Conservation (phyloP, 192 early-diverging fungal species). For the Kickxella alabastrina region DNA sequence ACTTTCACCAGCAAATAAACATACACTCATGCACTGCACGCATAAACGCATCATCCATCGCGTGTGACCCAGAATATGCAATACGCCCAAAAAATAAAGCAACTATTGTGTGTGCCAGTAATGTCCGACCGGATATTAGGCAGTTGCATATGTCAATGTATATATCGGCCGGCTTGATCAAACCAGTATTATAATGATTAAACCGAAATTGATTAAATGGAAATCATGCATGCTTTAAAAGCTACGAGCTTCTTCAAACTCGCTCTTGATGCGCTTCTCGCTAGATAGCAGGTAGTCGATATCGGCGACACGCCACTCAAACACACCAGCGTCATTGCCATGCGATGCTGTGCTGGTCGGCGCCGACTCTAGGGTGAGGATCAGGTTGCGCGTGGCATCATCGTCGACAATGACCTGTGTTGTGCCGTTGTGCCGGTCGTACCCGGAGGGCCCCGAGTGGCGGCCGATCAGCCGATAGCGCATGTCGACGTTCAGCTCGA, state of each 20-base stretch:
- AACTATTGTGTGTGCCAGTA: no score
- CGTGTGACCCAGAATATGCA: no score
- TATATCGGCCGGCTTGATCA: no score
- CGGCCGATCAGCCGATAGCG: constrained; percentile 26
- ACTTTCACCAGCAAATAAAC: no score
- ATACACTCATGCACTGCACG: no score
- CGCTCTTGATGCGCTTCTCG: constrained; percentile 23
- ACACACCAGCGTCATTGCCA: not conserved
- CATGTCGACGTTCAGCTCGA: constrained; percentile 31
- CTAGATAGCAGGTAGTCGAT: constrained; percentile 44
- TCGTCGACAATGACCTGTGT: constrained; percentile 34
- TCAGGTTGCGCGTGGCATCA: constrained; percentile 36
- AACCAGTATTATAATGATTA: no score
- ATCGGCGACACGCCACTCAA: constrained; percentile 38
- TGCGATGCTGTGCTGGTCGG: not conserved
- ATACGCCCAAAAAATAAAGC: no score
- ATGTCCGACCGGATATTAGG: no score
- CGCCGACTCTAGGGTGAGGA: constrained; percentile 30
- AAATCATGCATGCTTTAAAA: not conserved
- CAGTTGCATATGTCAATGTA: no score
- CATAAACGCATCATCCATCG: no score
- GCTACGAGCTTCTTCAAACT: constrained; percentile 18
- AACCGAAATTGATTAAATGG: no score
- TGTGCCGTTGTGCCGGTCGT: constrained; percentile 20
- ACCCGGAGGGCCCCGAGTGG: constrained; percentile 11